Evolutionary conservation across 1,284 basidiomycete genomes (phyloP).

Genomic region (Marasmius sp.): DNA sequence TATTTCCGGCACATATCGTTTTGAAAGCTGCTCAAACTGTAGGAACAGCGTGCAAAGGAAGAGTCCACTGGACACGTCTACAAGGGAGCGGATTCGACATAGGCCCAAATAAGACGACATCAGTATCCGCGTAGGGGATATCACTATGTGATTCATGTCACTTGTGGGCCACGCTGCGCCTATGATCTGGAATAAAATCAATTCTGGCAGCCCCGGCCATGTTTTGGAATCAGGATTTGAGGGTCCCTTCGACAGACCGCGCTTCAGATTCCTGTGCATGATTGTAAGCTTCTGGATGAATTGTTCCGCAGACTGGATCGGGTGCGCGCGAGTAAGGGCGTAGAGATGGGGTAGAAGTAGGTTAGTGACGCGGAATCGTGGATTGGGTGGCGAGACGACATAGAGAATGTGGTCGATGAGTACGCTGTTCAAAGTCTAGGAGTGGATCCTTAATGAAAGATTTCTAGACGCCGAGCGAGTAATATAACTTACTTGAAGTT

Average conservation of each 20-base stretch:
- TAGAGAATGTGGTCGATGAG: conserved; percentile 93
- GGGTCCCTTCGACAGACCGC: conserved; percentile 79
- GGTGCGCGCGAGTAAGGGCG: conserved; percentile 80
- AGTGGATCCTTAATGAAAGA: conserved; percentile 3
- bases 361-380: conserved; percentile 63
- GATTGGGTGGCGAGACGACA: conserved; percentile 62
- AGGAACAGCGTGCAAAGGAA: conserved; percentile 86
- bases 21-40: conserved; percentile 84
- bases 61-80: conserved; percentile 83
- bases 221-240: conserved; percentile 70
- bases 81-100: conserved; percentile 71
- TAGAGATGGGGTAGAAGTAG: conserved; percentile 82
- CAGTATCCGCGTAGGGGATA: conserved; percentile 84
- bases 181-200: conserved; percentile 79
- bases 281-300: conserved; percentile 84
- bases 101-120: conserved; percentile 93
- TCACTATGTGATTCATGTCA: conserved; percentile 89
- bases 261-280: conserved; percentile 94
- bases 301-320: conserved; percentile 75
- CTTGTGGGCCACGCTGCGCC: conserved; percentile 92
- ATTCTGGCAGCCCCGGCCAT: conserved; percentile 86
- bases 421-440: conserved; percentile 71
- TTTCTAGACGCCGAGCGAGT: conserved; percentile 1
- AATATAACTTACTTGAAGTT: conserved; percentile 68
- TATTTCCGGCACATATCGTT: conserved; percentile 88